These are phyloP conservation scores for Yamadazyma mexicana DNA, from an alignment of 1,139 yeast genomes.

Conservation along the genomic window DNA sequence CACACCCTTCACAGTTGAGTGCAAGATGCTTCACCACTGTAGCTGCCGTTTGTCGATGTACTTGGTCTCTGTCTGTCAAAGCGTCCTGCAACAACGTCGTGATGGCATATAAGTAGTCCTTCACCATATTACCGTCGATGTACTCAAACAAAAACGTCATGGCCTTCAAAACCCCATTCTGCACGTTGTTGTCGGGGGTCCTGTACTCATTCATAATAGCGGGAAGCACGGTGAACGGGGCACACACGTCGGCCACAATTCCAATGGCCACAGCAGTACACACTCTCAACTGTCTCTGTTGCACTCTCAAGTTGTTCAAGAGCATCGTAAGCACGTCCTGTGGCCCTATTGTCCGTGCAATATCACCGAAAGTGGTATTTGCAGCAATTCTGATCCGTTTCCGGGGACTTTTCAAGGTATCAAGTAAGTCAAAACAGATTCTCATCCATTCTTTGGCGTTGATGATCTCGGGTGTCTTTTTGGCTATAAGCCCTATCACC, in stretches of 20 bases:
- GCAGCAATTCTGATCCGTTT: slow-evolving; percentile 83
- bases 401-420: slow-evolving; percentile 82
- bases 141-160: slow-evolving; percentile 93
- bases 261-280: slow-evolving; percentile 99
- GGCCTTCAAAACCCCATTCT: slow-evolving; percentile 92
- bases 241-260: slow-evolving; percentile 91
- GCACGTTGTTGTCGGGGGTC: slow-evolving; percentile 90
- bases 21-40: slow-evolving; percentile 84
- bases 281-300: slow-evolving; percentile 94
- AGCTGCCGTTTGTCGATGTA: slow-evolving; percentile 95
- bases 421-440: slow-evolving; percentile 86
- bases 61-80: slow-evolving; percentile 84
- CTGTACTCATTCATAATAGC: slow-evolving; percentile 95
- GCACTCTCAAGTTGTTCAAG: slow-evolving; percentile 81
- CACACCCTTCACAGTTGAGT: slow-evolving; percentile 72
- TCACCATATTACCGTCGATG: slow-evolving; percentile 70
- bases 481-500: slow-evolving; percentile 82
- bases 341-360: slow-evolving; percentile 94
- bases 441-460: slow-evolving; percentile 98
- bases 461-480: slow-evolving; percentile 78
- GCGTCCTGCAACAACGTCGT: slow-evolving; percentile 89
- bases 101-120: slow-evolving; percentile 80
- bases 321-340: slow-evolving; percentile 88
- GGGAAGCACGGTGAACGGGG: slow-evolving; percentile 94
- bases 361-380: slow-evolving; percentile 86